Conservation (phyloP, 495 filamentous ascomycete genomes). For the Xylaria grammica region DNA sequence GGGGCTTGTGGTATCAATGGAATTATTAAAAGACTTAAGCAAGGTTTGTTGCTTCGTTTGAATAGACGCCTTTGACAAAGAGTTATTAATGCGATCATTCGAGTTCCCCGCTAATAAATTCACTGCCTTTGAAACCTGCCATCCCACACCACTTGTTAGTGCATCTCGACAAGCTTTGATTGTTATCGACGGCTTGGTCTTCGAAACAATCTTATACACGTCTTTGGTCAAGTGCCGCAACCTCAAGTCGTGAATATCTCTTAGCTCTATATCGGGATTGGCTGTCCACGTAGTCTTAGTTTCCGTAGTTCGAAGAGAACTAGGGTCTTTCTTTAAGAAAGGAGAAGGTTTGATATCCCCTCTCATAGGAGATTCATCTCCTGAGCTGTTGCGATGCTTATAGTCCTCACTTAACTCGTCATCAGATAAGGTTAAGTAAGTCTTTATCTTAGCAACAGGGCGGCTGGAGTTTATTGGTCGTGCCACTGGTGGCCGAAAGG, state of each 20-base stretch:
- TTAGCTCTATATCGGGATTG: conserved; percentile 30
- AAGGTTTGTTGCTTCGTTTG: conserved; percentile 15
- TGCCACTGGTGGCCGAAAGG: conserved; percentile 62
- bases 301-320: conserved; percentile 15
- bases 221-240: conserved; percentile 33
- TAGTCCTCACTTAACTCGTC: conserved; percentile 47
- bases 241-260: conserved; percentile 36
- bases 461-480: conserved; percentile 18
- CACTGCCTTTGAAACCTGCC: conserved; percentile 37
- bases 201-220: conserved; percentile 37
- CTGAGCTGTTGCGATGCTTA: conserved; percentile 49
- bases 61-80: conserved; percentile 8
- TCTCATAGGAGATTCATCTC: conserved; percentile 48
- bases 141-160: conserved; percentile 30
- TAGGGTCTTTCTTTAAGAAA: conserved; percentile 50
- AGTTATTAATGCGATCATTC: conserved; percentile 11
- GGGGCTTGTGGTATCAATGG: neutral
- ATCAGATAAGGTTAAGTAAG: conserved; percentile 49
- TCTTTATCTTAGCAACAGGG: conserved; percentile 30
- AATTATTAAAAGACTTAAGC: neutral
- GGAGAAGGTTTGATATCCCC: conserved; percentile 75
- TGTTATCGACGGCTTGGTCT: conserved; percentile 27
- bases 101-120: conserved; percentile 24
- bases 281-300: conserved; percentile 12
- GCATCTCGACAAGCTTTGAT: conserved; percentile 34